Percentiles rank a stretch among this genome's conserved stretches.
These are phyloP conservation scores for Megacollybia marginata DNA, from an alignment of 768 basidiomycete species.

Conservation along the genomic window DNA sequence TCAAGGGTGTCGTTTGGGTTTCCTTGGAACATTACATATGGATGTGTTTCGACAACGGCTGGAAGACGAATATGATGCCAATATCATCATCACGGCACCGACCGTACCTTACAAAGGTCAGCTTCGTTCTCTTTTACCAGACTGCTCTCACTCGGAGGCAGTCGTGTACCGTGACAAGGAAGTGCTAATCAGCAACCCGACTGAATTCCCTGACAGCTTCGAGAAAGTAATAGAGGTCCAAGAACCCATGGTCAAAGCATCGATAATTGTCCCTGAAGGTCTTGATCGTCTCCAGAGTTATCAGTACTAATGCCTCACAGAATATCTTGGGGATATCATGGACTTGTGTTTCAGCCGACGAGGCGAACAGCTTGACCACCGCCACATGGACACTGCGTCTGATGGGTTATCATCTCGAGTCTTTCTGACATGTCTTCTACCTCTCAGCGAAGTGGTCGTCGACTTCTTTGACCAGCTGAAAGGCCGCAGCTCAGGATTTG, in stretches of 20 bases:
- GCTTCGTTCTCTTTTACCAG: constrained; percentile 8
- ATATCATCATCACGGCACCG: constrained; percentile 91
- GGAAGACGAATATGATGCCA: constrained; percentile 95
- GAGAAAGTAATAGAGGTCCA: constrained; percentile 76
- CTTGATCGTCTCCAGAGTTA: constrained; percentile 5
- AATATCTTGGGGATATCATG: constrained; percentile 96
- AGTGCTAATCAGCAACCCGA: constrained; percentile 82
- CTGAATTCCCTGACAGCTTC: constrained; percentile 83
- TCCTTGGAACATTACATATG: constrained; percentile 94
- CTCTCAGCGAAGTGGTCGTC: constrained; percentile 87
- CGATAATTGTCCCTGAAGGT: constrained; percentile 94
- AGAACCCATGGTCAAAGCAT: constrained; percentile 90
- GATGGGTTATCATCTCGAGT: constrained; percentile 47
- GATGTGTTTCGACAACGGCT: constrained; percentile 92
- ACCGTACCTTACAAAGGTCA: constrained; percentile 89
- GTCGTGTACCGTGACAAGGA: constrained; percentile 21
- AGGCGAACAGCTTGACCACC: constrained; percentile 76
- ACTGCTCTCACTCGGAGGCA: not conserved
- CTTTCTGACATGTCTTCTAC: constrained; percentile 78
- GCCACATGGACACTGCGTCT: constrained; percentile 61
- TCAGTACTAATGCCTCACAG: constrained; percentile 27
- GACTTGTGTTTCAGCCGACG: constrained; percentile 84
- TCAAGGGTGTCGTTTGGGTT: constrained; percentile 91
- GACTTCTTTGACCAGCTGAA: constrained; percentile 96
- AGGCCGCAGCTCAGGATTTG: constrained; percentile 85